Evolutionary conservation across 2,329 filamentous ascomycete species (phyloP).

Genomic region (Rhinocladiella mackenziei): DNA sequence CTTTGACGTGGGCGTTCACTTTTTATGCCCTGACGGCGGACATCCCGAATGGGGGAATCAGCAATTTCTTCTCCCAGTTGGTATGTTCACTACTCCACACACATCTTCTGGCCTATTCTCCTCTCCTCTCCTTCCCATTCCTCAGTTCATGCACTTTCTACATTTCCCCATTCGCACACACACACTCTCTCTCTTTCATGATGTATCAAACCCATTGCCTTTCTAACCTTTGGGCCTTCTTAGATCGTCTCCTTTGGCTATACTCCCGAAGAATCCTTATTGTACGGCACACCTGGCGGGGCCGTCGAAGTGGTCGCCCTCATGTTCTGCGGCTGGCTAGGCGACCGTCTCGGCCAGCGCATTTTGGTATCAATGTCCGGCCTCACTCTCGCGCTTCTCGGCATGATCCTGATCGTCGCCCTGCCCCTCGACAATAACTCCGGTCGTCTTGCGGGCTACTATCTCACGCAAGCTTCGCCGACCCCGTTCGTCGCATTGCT

Average conservation of each 20-base stretch:
- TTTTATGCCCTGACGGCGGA: conserved; percentile 55
- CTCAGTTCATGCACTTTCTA: no score
- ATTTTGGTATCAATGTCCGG: conserved; percentile 56
- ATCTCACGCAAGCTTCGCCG: conserved; percentile 58
- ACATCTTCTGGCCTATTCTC: no score
- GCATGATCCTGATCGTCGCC: conserved; percentile 43
- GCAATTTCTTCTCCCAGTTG: conserved; percentile 60
- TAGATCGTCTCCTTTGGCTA: conserved; percentile 62
- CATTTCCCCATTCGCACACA: no score
- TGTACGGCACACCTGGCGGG: conserved; percentile 63
- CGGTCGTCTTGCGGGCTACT: conserved; percentile 62
- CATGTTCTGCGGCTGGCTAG: conserved; percentile 53
- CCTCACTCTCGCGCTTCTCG: conserved; percentile 22
- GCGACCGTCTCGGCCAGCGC: conserved; percentile 55
- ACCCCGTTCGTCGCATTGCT: conserved; percentile 62
- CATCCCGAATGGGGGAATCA: conserved; percentile 58
- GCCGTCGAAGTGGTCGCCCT: conserved; percentile 60
- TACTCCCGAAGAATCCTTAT: conserved; percentile 57
- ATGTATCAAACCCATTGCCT: not conserved
- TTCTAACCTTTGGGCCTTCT: not conserved
- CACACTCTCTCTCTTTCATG: no score
- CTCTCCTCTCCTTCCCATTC: not conserved
- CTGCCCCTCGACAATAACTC: conserved; percentile 55
- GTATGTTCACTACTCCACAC: conserved; percentile 28
- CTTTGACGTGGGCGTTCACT: conserved; percentile 58